These are phyloP conservation scores for Aspergillus luchuensis DNA, from an alignment of 2,329 filamentous ascomycete genomes.

Conservation along the genomic window DNA sequence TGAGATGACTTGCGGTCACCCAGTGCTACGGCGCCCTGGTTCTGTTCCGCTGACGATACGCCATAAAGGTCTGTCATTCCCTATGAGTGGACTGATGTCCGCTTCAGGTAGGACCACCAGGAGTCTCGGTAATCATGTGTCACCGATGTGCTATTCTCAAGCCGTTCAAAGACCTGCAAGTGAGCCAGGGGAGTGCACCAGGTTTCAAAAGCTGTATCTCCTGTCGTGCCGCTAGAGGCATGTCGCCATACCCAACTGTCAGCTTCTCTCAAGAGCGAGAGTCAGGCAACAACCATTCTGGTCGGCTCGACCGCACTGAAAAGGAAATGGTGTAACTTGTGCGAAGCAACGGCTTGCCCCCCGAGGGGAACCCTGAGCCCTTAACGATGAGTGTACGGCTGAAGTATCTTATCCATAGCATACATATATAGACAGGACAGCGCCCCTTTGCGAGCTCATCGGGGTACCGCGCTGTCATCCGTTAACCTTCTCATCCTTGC, in stretches of 20 bases:
- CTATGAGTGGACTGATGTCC: background rate
- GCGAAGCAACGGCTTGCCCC: background rate
- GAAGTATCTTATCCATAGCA: background rate
- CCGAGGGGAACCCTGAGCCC: background rate
- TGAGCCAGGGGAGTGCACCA: background rate
- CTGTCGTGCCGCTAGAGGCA: background rate
- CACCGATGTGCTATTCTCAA: constrained; percentile 1
- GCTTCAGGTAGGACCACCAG: background rate
- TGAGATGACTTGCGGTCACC: background rate
- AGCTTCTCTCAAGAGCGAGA: background rate
- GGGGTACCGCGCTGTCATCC: background rate
- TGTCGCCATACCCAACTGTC: background rate
- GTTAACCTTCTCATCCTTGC: background rate
- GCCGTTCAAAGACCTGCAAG: constrained; percentile 1
- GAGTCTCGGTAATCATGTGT: background rate
- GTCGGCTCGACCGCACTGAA: background rate
- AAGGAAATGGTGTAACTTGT: constrained; percentile 4
- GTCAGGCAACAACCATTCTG: background rate
- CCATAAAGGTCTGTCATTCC: background rate
- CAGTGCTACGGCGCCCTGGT: too few species aligned
- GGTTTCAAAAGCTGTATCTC: background rate
- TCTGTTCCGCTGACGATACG: background rate
- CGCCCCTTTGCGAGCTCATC: background rate
- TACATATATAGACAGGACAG: constrained; percentile 5
- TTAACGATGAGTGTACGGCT: background rate